phyloP scores from a whole-genome alignment of 306 rosid genomes.

The Prunus padus region DNA sequence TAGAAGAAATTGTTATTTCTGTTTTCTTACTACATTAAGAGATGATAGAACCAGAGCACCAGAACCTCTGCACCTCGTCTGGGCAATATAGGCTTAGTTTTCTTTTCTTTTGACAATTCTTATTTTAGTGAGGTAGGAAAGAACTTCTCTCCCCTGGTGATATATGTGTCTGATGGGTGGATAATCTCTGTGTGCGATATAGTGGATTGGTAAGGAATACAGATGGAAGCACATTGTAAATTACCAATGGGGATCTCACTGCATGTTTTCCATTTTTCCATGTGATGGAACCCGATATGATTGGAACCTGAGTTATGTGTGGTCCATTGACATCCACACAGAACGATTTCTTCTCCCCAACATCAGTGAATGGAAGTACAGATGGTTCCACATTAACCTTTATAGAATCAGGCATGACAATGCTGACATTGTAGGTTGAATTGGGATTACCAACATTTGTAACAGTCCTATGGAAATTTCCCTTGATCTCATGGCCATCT shows the following conservation, averaged over 20 bases:
- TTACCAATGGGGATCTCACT: conserved; percentile 31
- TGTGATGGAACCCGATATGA: conserved; percentile 22
- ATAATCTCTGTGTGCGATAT: not conserved
- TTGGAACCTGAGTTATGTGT: conserved; percentile 20
- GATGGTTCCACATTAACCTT: conserved; percentile 15
- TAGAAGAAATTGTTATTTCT: not conserved
- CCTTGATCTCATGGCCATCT: conserved; percentile 22
- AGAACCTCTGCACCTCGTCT: not conserved
- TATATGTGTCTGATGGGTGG: not conserved
- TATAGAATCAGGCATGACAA: not conserved
- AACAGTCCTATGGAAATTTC: conserved; percentile 29
- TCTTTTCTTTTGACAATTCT: not conserved
- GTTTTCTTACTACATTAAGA: not conserved
- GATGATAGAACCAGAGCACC: not conserved
- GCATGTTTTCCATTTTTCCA: conserved; percentile 19
- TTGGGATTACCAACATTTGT: conserved; percentile 33
- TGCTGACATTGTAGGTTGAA: conserved; percentile 22
- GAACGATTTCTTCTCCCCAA: conserved; percentile 29
- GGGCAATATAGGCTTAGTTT: not conserved
- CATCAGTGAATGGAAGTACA: conserved; percentile 20
- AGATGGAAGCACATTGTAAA: conserved; percentile 22
- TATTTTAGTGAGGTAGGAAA: not conserved
- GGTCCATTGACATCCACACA: conserved; percentile 12
- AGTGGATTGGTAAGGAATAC: not conserved
- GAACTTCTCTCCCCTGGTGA: not conserved